Base-by-base conservation (phyloP, 176 grass and related monocot species). In the Alopecurus myosuroides region DNA sequence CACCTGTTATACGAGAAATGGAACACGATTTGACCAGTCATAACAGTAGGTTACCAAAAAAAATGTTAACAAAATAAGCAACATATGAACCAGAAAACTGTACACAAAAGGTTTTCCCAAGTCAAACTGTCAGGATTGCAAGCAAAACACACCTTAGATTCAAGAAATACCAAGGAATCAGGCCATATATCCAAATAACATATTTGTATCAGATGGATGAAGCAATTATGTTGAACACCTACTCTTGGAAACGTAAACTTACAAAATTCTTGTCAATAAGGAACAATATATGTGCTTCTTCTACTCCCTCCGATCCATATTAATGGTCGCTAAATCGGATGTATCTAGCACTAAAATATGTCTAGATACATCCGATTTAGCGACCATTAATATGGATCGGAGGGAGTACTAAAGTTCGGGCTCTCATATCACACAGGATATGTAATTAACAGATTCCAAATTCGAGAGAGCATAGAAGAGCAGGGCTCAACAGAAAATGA, bases 1-100 rank as follows among this genome's bases (percentile, higher is more conserved):
- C 44, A 82, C 79, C 79, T 82, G 79, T 70, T 28, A 40, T 50
- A n/a, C 29, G n/a, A 79, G n/a, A 79, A 62, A 63, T 62, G 56
- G 9, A 31, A 45, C 40, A 60, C 3, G 61, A 62, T 30, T 61
- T 42, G 56, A 79, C 39, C 10, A 79, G 36, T 79, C 55, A 45
- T 12, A 45, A 28, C 18, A 11, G 29, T 61, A 79, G 37, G 37
- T 28, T 19, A 36, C 36, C 36, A 61, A 78, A 46, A 11, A 79
- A 15, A 76, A 34, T 33, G 28, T 37, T 13, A 52, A 37, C 8
- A 19, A 77, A 56, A 55, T 56, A 23, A 34, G 18, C 73, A 30
- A 50, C 4, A 76, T 20, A 55, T 76, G 19, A 31, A 35, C 11
- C 19, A 52, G 48, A 55, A 18, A 75, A 52, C 36, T 23, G 30